Base-by-base conservation (phyloP, 2,329 filamentous ascomycete genomes). In the Verticillium klebahnii region DNA sequence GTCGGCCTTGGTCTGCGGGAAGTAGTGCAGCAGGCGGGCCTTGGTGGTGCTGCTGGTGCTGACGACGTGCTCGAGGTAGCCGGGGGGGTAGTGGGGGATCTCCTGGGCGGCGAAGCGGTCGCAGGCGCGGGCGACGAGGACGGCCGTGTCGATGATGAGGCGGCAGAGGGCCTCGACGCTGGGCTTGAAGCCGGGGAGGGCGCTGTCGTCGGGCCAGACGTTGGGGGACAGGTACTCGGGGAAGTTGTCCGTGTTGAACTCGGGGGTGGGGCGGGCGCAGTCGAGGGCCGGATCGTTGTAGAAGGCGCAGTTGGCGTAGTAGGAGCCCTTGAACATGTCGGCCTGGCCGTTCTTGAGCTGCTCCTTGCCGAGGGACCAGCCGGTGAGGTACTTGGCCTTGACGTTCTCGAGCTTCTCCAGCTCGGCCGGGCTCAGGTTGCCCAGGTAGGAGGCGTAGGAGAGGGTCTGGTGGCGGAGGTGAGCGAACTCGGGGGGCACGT, bases 21-120 rank as follows among this genome's bases (percentile, higher is more conserved):
- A 98, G 76, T 99, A 99, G 77, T 99, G 95, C 68, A 98, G 78
- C 32, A 99, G 80, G 14, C 95, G 83, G 1, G 95, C 95, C 76
- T 99, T 98, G 40, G 92, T 97, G 1, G 91, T 96, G 37, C 88
- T 89, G 57, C 92, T 97, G 0, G 87, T 90, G 73, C 87, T 86
- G 57, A 99, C 94, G 6, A 98, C 91, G 60, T 87, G 86, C 77
- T 97, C 92, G 4, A 99, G 81, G 71, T 96, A 97, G 1, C 90
- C 91, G 4, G 77, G 71, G 57, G 86, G 86, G 71, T 98, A 98
- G 2, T 82, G 90, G 0, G 85, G 78, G 54, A 98, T 91, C 66
- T 96, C 91, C 61, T 85, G 82, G 72, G 87, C 83, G 2, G 93
- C 95, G 75, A 92, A 98, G 61, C 83, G 84, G 78, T 97, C 94